These are phyloP conservation scores for Pseudofabraea citricarpa DNA, from an alignment of 2,329 filamentous ascomycete species.

Conservation along the genomic window DNA sequence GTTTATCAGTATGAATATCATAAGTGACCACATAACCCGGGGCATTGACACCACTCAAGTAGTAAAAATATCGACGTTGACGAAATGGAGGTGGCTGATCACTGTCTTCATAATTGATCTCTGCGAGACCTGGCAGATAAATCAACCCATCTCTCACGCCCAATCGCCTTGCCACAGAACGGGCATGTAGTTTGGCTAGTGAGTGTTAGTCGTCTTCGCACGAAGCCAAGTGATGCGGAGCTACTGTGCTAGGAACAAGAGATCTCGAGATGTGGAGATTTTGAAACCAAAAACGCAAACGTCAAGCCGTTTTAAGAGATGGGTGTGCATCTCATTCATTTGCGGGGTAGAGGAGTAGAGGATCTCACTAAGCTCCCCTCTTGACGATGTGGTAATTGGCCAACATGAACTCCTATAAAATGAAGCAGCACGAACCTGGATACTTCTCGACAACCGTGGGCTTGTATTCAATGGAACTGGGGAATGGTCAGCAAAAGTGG, in stretches of 20 bases:
- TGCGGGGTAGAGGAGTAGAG: too few species aligned
- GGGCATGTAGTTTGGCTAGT: conserved; percentile 44
- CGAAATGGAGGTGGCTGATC: conserved; percentile 52
- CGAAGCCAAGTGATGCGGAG: neutral
- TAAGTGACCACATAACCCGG: conserved; percentile 52
- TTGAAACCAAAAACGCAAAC: too few species aligned
- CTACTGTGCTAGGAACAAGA: too few species aligned
- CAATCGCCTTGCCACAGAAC: conserved; percentile 37
- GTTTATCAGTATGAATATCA: conserved; percentile 51
- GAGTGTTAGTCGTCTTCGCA: conserved; percentile 1
- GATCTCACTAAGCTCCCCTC: too few species aligned
- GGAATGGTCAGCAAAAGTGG: neutral
- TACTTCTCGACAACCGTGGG: conserved; percentile 4
- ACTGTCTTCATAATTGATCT: conserved; percentile 49
- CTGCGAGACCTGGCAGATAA: conserved; percentile 48
- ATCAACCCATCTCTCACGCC: conserved; percentile 43
- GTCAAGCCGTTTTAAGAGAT: too few species aligned
- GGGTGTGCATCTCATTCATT: too few species aligned
- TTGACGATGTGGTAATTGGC: too few species aligned
- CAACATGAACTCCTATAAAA: too few species aligned
- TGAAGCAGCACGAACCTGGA: too few species aligned
- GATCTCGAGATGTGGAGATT: too few species aligned
- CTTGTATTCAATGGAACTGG: conserved; percentile 1
- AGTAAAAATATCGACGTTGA: conserved; percentile 58
- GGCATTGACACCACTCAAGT: conserved; percentile 49